Base-by-base conservation (phyloP, 2,329 filamentous ascomycete species). In the Graphiopsis chlorocephala region DNA sequence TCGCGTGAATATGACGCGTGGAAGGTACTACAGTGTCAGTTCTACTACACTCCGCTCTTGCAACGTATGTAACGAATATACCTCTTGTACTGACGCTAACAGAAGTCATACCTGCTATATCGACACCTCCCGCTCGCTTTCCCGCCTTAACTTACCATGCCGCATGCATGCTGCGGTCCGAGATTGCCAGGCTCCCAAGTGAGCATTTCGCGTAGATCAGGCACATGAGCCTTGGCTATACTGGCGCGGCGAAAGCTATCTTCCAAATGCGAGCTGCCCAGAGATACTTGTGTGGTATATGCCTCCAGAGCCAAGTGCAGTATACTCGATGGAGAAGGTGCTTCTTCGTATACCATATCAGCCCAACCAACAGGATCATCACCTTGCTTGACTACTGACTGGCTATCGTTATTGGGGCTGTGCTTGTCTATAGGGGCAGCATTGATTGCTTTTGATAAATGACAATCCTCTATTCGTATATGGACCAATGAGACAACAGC, bases 261-360 rank as follows among this genome's bases (percentile, higher is more conserved):
- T 42, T 2, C 35, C 35, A 28, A 15, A 59, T 45, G 15, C 35
- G 29, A 61, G 12, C 20, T 20, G 58, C 58, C 58, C 26, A 61
- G 58, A 61, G 20, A 28, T 20, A 60, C 58, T 52, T 61, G 45
- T 29, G 45, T 61, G 28, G 17, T 47, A 48, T 31, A 60, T 50
- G 45, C 42, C 58, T 61, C 58, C 25, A 17, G 28, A 25, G 42
- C 58, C 58, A 61, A 60, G 57, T n/a, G 1, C 57, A 26, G 33
- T 28, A 35, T 50, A 52, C 58, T 61, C 58, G 45, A 61, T 50
- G 28, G 7, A 61, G 58, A 61, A 61, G 58, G 58, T 61, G 58
- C 28, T 45, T 20, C 23, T 52, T 25, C 42, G 28, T 29, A 61
- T 25, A 33, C 26, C 42, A 52, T 35, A n/a, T 50, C 20, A 33